Conservation (phyloP, 2,329 filamentous ascomycete genomes). For the Alternaria brassicae region DNA sequence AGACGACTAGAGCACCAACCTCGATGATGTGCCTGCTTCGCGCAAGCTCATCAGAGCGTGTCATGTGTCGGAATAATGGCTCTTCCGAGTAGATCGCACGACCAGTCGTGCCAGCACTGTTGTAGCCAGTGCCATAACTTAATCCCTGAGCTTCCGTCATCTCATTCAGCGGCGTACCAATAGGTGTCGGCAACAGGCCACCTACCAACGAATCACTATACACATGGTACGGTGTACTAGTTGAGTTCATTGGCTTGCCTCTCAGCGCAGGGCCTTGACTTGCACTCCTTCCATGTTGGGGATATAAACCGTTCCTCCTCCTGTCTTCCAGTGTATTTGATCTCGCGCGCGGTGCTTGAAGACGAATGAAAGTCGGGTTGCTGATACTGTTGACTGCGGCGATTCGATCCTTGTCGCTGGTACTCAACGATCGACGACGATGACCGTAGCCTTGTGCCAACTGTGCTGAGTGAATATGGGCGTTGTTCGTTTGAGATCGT, state of each 20-base stretch:
- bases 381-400: slow-evolving; percentile 4
- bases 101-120: not conserved
- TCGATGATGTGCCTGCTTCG: slow-evolving; percentile 38
- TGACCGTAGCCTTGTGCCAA: slow-evolving; percentile 17
- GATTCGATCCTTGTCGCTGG: slow-evolving; percentile 27
- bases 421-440: slow-evolving; percentile 41
- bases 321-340: slow-evolving; percentile 12
- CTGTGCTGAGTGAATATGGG: slow-evolving; percentile 6
- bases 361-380: slow-evolving; percentile 35
- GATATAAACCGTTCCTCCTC: slow-evolving; percentile 2
- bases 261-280: slow-evolving; percentile 12
- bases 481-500: slow-evolving; percentile 14
- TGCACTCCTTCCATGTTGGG: slow-evolving; percentile 9
- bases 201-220: slow-evolving; percentile 2
- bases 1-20: slow-evolving; percentile 40
- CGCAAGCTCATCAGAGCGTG: slow-evolving; percentile 18
- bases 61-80: slow-evolving; percentile 30
- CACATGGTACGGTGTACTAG: slow-evolving; percentile 15
- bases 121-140: not conserved
- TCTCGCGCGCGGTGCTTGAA: slow-evolving; percentile 24
- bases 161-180: slow-evolving; percentile 24
- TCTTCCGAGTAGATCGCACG: not conserved
- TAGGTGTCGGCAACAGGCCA: slow-evolving; percentile 17
- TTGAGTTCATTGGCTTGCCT: slow-evolving; percentile 6
- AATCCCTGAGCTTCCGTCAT: slow-evolving; percentile 1